A percentile compares a stretch with the other conserved stretches of the same genome.
Evolutionary conservation across 352 stramenopile genomes (phyloP).

Genomic region (Pythium myriotylum): DNA sequence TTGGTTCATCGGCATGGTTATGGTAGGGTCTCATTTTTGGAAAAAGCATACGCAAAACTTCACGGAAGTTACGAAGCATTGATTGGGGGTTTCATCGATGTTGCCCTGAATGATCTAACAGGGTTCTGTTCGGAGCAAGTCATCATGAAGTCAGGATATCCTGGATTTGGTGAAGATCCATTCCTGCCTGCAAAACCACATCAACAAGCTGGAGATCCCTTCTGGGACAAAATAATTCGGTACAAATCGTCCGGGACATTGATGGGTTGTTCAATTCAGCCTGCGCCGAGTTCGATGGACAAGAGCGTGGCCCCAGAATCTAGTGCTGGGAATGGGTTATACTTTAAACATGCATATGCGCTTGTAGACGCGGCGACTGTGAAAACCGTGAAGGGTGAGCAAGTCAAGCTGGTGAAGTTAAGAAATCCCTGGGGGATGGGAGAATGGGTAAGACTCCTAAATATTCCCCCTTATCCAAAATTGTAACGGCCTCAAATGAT

Average conservation of each 20-base stretch:
- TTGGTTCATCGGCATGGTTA: background rate
- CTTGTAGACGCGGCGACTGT: conserved; percentile 81
- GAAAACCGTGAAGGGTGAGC: conserved; percentile 51
- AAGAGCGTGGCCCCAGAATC: conserved; percentile 72
- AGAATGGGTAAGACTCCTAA: conserved; percentile 87
- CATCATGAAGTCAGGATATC: conserved; percentile 82
- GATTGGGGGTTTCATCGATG: conserved; percentile 91
- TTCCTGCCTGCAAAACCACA: conserved; percentile 44
- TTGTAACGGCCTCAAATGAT: too few relatives aligned
- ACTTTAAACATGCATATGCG: conserved; percentile 89
- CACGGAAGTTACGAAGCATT: conserved; percentile 88
- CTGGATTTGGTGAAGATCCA: conserved; percentile 74
- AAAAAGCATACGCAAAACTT: conserved; percentile 94
- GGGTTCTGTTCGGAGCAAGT: conserved; percentile 89
- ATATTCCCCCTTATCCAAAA: too few relatives aligned
- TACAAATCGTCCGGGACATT: conserved; percentile 86
- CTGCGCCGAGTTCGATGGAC: conserved; percentile 45
- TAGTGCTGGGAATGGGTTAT: conserved; percentile 80
- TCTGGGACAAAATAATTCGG: conserved; percentile 78
- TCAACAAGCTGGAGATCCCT: conserved; percentile 58
- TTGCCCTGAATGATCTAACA: conserved; percentile 89
- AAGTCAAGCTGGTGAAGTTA: conserved; percentile 74
- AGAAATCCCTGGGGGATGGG: conserved; percentile 92
- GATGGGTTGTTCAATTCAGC: conserved; percentile 93
- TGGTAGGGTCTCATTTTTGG: conserved; percentile 79